Evolutionary conservation across 768 basidiomycete genomes (phyloP), one percentile per base, ranked within the genome.

Genomic region (Tulasnella sp.): DNA sequence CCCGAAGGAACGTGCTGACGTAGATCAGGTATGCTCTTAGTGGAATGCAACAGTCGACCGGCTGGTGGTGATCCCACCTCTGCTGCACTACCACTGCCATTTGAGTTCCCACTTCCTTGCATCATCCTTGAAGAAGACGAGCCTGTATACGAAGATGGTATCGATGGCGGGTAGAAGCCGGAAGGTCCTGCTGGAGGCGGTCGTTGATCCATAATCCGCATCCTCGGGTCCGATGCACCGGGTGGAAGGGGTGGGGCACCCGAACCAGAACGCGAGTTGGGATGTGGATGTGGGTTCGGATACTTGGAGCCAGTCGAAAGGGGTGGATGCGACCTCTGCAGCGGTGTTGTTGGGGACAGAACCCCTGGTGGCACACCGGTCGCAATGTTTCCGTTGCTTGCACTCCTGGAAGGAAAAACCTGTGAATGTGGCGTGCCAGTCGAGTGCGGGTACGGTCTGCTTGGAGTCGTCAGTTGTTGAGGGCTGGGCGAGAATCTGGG

Each of bases 281-380:
- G 58, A 38, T 59, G 58, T 7, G 58, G 58, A 38, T 59, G 58
- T 32, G 58, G 58, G 29, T 59, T 59, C 3, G 58, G 48, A 50
- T 59, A 59, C n/a, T 34, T 59, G 13, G n/a, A 30, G 13, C 45
- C 26, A 13, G 44, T 21, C 4, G 45, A n/a, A n/a, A 48, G 44
- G 3, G 56, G 56, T 21, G 56, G 56, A 30, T 59, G 58, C 10
- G 58, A n/a, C 32, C 58, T 44, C 49, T 34, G 29, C 7, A 59
- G 47, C 15, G 45, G 45, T 26, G 51, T 52, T 24, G 51, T 52
- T 19, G 51, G 51, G 5, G 23, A 38, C 7, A 38, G 34, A 38
- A 38, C 34, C 34, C 34, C 27, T 8, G 9, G 51, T 5, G 19
- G 7, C 34, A 29, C n/a, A 24, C 13, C 27, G 32, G 30, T 13